phyloP scores from a whole-genome alignment of 2,329 filamentous ascomycete species.

The Cytospora schulzeri region DNA sequence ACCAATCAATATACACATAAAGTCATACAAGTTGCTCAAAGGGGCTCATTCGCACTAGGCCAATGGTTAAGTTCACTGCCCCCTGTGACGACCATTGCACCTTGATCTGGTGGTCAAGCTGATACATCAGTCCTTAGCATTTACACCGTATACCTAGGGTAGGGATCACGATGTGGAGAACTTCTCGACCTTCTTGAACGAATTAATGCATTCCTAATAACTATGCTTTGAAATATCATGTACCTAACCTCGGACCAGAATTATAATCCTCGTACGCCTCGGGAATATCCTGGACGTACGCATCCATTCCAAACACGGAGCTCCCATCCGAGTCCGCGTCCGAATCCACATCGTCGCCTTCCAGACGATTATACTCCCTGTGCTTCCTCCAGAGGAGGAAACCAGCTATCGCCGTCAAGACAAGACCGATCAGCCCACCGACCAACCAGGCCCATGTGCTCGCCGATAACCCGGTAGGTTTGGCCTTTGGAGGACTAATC shows the following conservation, averaged over 20 bases:
- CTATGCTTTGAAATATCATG: neutral
- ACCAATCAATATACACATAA: too few species aligned
- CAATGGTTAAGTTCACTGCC: too few species aligned
- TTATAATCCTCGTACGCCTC: slow-evolving; percentile 24
- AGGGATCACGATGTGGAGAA: too few species aligned
- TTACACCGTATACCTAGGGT: too few species aligned
- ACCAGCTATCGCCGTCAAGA: slow-evolving; percentile 5
- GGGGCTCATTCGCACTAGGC: too few species aligned
- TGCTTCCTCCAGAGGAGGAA: neutral
- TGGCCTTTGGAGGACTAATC: neutral
- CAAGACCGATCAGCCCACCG: slow-evolving; percentile 2
- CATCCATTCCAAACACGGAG: slow-evolving; percentile 9
- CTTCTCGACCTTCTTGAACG: too few species aligned
- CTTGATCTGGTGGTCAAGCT: too few species aligned
- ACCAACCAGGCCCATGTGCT: neutral
- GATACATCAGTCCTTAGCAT: too few species aligned
- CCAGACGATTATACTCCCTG: slow-evolving; percentile 13
- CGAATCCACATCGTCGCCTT: slow-evolving; percentile 17
- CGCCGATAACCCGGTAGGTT: neutral
- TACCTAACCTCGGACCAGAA: neutral
- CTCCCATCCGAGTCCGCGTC: slow-evolving; percentile 21
- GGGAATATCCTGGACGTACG: slow-evolving; percentile 1
- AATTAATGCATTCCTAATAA: neutral
- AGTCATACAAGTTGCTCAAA: too few species aligned
- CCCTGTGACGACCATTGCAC: too few species aligned